Percentiles rank a stretch among this genome's conserved stretches.
Conservation (phyloP, 257 asterid genomes). For the Catharanthus roseus region DNA sequence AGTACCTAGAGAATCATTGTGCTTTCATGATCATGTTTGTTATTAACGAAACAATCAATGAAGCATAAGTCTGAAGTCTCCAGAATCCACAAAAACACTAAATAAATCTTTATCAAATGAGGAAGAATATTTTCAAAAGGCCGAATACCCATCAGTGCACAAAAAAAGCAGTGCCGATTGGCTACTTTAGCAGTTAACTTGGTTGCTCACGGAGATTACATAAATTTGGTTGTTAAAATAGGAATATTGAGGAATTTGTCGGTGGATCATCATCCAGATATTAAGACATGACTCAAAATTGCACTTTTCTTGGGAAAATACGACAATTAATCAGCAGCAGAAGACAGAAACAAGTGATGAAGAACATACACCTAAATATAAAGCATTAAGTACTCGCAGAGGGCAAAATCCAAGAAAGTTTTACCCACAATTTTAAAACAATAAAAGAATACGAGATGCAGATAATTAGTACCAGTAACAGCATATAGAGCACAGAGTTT, state of each 20-base stretch:
- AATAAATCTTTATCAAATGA: not conserved
- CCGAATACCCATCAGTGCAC: not conserved
- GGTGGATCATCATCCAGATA: not conserved
- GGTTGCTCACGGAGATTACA: not conserved
- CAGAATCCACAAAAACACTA: not conserved
- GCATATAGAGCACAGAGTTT: constrained; percentile 93
- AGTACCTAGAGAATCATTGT: not conserved
- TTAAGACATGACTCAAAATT: not conserved
- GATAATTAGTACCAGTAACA: constrained; percentile 65
- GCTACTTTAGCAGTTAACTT: not conserved
- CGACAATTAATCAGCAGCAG: not conserved
- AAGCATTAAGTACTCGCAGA: not conserved
- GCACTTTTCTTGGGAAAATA: not conserved
- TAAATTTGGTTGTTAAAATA: not conserved
- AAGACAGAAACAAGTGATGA: not conserved
- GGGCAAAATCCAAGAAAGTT: not conserved
- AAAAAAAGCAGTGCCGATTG: not conserved
- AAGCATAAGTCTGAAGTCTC: not conserved
- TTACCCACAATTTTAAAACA: not conserved
- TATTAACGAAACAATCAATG: not conserved
- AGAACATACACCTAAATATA: not conserved
- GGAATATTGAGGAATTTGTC: too few relatives aligned
- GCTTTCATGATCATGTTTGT: not conserved
- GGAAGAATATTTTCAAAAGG: not conserved
- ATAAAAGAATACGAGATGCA: not conserved